Base-by-base conservation (phyloP, 2,329 filamentous ascomycete genomes). In the Cadophora sp. region DNA sequence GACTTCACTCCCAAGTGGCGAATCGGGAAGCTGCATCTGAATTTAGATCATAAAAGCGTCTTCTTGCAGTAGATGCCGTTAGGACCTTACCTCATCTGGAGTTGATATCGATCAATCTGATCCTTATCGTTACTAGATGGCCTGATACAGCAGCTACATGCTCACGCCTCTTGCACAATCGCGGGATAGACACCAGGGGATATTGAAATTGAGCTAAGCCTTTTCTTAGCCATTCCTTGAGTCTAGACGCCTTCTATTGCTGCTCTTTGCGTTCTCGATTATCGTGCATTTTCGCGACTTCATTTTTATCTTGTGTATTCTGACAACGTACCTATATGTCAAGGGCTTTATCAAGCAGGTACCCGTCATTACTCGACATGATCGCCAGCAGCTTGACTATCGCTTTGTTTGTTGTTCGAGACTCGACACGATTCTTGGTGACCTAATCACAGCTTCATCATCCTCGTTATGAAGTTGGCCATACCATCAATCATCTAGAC, bases 21-120 rank as follows among this genome's bases (percentile, higher is more conserved):
- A 50, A 50, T 50, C 47, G 47, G 47, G 47, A 36, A 55, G 51
- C 51, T 55, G 51, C 51, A n/a, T 55, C 51, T 55, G 18, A 20
- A 55, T 55, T 36, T 39, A 55, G 51, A 33, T 55, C 51, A 9
- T 33, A 16, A 24, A 33, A 36, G 30, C 30, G 22, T 33, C 51
- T 55, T 39, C 30, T 33, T 39, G 27, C 30, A 39, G 51, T 7
- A 18, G 22, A 14, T 20, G 22, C 11, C 27, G 27, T 55, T 55
- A 27, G 27, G 4, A 8, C 51, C 27, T 55, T 39, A 16, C 51
- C n/a, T 18, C n/a, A 55, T 55, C 51, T 55, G 51, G 27, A 8
- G 5, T 7, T 14, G 11, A 55, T 3, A 36, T 55, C 16, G 51
- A 39, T 39, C 27, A 9, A 36, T 18, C n/a, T 55, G 51, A 20